Evolutionary conservation across 306 rosid species (phyloP), one percentile per base, ranked within the genome.

Genomic region (Quercus engelmannii): DNA sequence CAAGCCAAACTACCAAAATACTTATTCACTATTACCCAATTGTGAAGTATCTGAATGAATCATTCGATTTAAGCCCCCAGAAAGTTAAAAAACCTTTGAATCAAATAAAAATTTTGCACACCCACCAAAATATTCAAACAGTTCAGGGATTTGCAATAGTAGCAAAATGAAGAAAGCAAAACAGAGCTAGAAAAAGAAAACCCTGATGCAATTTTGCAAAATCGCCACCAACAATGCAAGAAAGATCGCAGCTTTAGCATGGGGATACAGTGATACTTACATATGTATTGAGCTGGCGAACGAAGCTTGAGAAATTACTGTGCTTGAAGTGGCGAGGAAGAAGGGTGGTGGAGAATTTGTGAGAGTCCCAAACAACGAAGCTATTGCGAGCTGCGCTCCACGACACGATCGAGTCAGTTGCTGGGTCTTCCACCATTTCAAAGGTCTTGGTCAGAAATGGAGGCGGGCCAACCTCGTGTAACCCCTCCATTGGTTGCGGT

Each of bases 271-370:
- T 2, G 4, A 0, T 15, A 86, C 97, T 90, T 86, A 96, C 99
- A 77, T 96, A 96, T 2, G 99, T 93, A 69, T 96, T 96, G 80
- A 96, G 99, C 80, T 96, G 99, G 30, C 99, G 98, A 72, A 96
- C 80, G 90, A 96, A 96, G 85, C 99, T 96, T 19, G 99, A 96
- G 89, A 96, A 96, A 71, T 93, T 96, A 5, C 79, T 43, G 85
- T 96, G 99, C 77, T 96, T 96, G 83, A 96, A 96, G 89, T 90
- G 90, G 5, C 97, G 94, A 83, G 99, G 98, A 13, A 96, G 90
- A 75, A 96, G 80, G 4, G 83, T n/a, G 26, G 84, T 80, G 33
- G 98, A 93, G 86, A 96, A 91, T 56, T 78, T 80, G 65, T 83
- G 81, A 71, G 91, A 88, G 59, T 93, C 97, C 99, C 99, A 96